Base-by-base conservation (phyloP, 352 stramenopile genomes). In the Pythium folliculosum region DNA sequence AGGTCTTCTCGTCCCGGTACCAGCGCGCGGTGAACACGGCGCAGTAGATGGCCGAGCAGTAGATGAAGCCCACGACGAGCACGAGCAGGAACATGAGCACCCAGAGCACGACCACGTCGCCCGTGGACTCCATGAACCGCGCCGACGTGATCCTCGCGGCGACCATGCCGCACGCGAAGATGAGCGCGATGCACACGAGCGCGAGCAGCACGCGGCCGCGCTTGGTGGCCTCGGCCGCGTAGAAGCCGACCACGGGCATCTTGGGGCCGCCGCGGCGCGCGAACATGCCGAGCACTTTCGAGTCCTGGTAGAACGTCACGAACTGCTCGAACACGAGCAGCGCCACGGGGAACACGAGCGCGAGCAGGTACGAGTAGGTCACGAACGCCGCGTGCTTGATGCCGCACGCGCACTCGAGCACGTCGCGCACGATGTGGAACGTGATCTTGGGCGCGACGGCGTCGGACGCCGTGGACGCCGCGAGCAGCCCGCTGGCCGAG, bases 271-370 rank as follows among this genome's bases (percentile, higher is more conserved):
- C 71, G 0, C 73, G 74, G 14, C 78, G 76, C 43, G 76, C 65
- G 25, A 85, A 77, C 51, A 85, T 61, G 27, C 79, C 74, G 52
- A 73, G 75, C 19, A 82, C 25, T 57, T 90, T 81, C 13, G 69
- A 66, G 63, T 88, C 76, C 19, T 78, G 73, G 60, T 90, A 90
- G 67, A 90, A 86, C 21, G 77, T 87, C 30, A 88, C 81, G 27
- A 88, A 58, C 37, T 82, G 76, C 62, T 90, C 74, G 5, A 77
- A 67, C 10, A 84, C n/a, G 23, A 86, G 57, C 22, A 79, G 67
- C 21, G 70, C 45, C 1, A 86, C 25, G 1, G 81, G 79, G 21
- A 90, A 60, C 3, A 64, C 67, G 6, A 70, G 61, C 22, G 72
- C 79, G 57, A 86, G 77, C 13, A 84, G 25, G 30, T 83, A 71